phyloP scores from a whole-genome alignment of 306 rosid species.

The Glycyrrhiza uralensis region DNA sequence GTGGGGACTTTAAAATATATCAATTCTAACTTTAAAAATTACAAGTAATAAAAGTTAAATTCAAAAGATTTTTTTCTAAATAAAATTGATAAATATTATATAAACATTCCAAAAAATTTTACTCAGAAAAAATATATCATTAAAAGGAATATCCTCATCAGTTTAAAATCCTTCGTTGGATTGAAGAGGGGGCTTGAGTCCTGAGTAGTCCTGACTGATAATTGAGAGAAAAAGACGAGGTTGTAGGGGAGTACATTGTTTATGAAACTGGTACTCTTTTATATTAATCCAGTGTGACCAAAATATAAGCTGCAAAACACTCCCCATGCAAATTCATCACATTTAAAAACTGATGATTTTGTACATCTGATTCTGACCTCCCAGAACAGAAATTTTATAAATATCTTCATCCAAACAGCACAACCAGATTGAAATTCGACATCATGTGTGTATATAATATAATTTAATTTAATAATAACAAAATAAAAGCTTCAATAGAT shows the following conservation, averaged over 20 bases:
- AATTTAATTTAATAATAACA: slow-evolving; percentile 12
- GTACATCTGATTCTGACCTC: not conserved
- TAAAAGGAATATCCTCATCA: not conserved
- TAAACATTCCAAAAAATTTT: too few relatives aligned
- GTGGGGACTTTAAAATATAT: too few relatives aligned
- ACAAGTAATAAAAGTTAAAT: too few relatives aligned
- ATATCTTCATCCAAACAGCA: not conserved
- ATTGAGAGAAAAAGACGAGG: not conserved
- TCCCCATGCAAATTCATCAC: not conserved
- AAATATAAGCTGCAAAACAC: not conserved
- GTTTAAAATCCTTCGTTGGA: not conserved
- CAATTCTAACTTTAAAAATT: too few relatives aligned
- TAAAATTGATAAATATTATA: too few relatives aligned
- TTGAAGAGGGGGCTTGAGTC: not conserved
- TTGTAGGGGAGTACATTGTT: not conserved
- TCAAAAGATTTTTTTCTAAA: too few relatives aligned
- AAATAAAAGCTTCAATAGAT: slow-evolving; percentile 29
- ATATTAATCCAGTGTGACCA: not conserved
- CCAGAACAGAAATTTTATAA: not conserved
- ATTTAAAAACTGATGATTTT: not conserved
- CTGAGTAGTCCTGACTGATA: not conserved
- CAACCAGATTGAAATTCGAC: not conserved
- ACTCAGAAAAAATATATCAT: not conserved
- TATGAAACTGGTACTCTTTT: not conserved
- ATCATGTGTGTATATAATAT: slow-evolving; percentile 24